Evolutionary conservation across 352 stramenopile species (phyloP).

Genomic region (Globisporangium middletonii): DNA sequence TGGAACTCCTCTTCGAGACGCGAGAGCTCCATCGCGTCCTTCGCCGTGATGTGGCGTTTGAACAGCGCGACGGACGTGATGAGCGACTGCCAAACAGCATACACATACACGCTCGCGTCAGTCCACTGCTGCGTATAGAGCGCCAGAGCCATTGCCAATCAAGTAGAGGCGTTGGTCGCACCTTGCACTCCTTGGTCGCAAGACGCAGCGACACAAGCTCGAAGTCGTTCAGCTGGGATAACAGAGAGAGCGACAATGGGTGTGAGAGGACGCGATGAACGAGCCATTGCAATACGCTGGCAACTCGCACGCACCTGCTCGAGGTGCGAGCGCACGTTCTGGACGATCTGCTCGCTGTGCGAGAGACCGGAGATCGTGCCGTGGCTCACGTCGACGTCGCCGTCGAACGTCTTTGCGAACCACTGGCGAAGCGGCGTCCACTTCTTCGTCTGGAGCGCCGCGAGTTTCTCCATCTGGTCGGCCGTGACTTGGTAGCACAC

Average conservation of each 20-base stretch:
- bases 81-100: conserved; percentile 41
- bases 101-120: conserved; percentile 1
- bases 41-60: conserved; percentile 81
- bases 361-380: conserved; percentile 60
- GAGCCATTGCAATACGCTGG: neutral
- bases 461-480: conserved; percentile 80
- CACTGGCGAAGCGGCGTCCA: conserved; percentile 81
- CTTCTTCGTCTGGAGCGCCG: conserved; percentile 76
- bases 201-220: conserved; percentile 69
- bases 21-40: conserved; percentile 80
- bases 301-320: conserved; percentile 29
- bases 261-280: neutral
- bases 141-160: neutral
- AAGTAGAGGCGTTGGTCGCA: conserved; percentile 6
- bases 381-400: conserved; percentile 79
- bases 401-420: conserved; percentile 65
- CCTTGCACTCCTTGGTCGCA: conserved; percentile 86
- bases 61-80: conserved; percentile 77
- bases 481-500: conserved; percentile 83
- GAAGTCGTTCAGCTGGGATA: conserved; percentile 50
- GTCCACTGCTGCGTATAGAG: neutral
- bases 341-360: conserved; percentile 55
- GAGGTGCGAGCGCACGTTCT: conserved; percentile 57
- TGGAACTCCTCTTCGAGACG: conserved; percentile 87
- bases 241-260: neutral